These are phyloP conservation scores for Citrus unshiu DNA, from an alignment of 345 rosid species.

Conservation along the genomic window DNA sequence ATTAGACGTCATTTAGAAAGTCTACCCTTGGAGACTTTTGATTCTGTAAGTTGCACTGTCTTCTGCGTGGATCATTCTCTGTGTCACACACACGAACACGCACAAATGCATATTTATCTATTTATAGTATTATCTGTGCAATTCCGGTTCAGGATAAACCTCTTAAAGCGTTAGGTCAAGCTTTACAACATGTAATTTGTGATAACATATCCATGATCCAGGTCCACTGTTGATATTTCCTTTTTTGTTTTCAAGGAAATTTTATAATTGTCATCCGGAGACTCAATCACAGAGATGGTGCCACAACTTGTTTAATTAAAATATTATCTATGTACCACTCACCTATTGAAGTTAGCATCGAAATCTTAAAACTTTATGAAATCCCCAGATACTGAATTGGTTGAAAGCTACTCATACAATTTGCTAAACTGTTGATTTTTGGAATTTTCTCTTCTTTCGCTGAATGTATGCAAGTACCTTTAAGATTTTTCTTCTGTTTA, in stretches of 20 bases:
- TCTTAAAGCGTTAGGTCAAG: neutral
- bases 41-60: conserved; percentile 67
- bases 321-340: neutral
- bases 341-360: neutral
- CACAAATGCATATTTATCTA: neutral
- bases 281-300: neutral
- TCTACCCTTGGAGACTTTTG: conserved; percentile 89
- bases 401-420: neutral
- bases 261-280: neutral
- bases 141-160: neutral
- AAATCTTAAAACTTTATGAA: neutral
- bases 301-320: neutral
- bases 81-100: neutral
- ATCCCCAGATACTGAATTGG: neutral
- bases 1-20: conserved; percentile 77
- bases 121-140: neutral
- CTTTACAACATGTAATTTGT: neutral
- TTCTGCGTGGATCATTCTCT: neutral
- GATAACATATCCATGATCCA: neutral
- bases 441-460: neutral
- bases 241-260: neutral
- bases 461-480: neutral
- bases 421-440: neutral
- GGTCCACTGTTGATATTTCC: neutral
- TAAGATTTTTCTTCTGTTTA: neutral